Evolutionary conservation across 805 yeast genomes (phyloP), one percentile per base, ranked within the genome.

Genomic region (Blastobotrys attinorum): DNA sequence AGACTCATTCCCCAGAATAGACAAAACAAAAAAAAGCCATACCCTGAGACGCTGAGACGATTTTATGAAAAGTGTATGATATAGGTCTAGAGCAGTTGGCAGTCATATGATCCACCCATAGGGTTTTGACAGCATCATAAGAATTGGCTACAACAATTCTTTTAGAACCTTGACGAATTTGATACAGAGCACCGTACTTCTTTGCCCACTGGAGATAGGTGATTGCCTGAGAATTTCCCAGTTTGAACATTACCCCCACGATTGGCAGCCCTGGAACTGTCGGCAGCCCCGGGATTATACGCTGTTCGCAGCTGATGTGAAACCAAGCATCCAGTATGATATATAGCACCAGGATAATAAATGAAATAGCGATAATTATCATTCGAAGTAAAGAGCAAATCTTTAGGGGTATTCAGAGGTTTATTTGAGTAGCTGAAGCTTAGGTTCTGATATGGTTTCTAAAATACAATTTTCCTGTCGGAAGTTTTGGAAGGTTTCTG

Each of bases 141-240:
- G 81, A 70, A 57, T 83, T 81, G n/a, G 79, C 87, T n/a, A 83
- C 77, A 8, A 83, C 68, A 1, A 80, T 73, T 11, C 71, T 63
- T 25, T 61, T 66, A 15, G 58, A 63, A 0, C 92, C 92, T 43
- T 83, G 59, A 40, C 81, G 62, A 34, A 82, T 67, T 51, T 83
- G 89, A 54, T 71, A 81, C 1, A 81, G 71, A 3, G 63, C 58
- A n/a, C 61, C 52, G 48, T 71, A 70, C 13, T 49, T 47, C 15
- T 58, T 38, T 1, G 70, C 42, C 76, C 85, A 74, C 11, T 60
- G 47, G 37, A 62, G 46, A 52, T 72, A 78, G 5, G 58, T 60
- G 15, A 34, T 25, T 10, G 41, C 33, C 2, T 42, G 31, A 36
- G 39, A 22, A 20, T 16, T 13, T 23, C 31, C 22, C 16, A 37